A percentile compares a stretch with the other conserved stretches of the same genome.
Evolutionary conservation across 805 yeast genomes (phyloP).

Genomic region (Yarrowia yakushimensis): DNA sequence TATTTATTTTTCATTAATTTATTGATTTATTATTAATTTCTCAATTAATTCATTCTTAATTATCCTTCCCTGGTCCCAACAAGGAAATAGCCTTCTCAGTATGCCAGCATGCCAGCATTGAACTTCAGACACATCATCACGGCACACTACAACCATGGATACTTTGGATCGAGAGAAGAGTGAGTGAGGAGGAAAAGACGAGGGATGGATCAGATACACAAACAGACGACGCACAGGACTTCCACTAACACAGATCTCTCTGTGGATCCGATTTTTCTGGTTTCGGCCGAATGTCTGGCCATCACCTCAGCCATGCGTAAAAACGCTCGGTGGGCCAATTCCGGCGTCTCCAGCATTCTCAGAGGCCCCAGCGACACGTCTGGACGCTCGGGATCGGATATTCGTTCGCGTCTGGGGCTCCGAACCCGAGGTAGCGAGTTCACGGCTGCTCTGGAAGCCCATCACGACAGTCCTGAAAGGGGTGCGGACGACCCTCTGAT

Average conservation of each 20-base stretch:
- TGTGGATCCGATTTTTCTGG: slow-evolving; percentile 74
- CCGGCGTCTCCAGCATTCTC: slow-evolving; percentile 81
- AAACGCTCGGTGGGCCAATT: slow-evolving; percentile 67
- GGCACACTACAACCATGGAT: neutral
- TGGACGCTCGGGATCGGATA: neutral
- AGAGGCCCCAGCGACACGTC: slow-evolving; percentile 8
- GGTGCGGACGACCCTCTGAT: slow-evolving; percentile 56
- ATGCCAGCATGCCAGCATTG: no score
- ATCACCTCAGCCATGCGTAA: slow-evolving; percentile 89
- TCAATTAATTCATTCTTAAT: no score
- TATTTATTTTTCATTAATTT: no score
- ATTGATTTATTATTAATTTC: no score
- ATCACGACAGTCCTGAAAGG: slow-evolving; percentile 8
- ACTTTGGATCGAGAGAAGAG: slow-evolving; percentile 1
- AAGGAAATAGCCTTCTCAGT: no score
- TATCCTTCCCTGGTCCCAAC: no score
- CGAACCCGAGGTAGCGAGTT: slow-evolving; percentile 40
- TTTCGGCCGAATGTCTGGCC: slow-evolving; percentile 82
- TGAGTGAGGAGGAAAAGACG: neutral
- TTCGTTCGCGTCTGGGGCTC: slow-evolving; percentile 46
- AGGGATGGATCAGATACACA: no score
- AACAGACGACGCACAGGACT: neutral
- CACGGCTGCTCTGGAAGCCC: slow-evolving; percentile 35
- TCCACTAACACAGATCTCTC: slow-evolving; percentile 36
- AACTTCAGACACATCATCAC: slow-evolving; percentile 15